These are phyloP conservation scores for Hypoxylon fragiforme DNA, from an alignment of 495 filamentous ascomycete genomes.

Conservation along the genomic window DNA sequence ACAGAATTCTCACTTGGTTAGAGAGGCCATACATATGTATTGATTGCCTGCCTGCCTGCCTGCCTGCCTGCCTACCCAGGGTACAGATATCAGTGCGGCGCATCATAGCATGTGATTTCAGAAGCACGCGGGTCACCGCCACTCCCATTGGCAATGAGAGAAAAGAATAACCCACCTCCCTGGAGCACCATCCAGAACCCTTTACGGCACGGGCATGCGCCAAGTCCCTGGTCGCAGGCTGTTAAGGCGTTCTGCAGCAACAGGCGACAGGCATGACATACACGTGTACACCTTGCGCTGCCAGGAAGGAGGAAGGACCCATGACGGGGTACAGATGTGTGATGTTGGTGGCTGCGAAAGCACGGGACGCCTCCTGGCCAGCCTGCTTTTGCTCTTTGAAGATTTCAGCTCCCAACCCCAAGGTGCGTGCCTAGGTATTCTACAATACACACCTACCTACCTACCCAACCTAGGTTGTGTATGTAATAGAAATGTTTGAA, in stretches of 20 bases:
- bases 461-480: too few species aligned
- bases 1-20: too few species aligned
- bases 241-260: neutral
- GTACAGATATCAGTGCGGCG: neutral
- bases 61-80: too few species aligned
- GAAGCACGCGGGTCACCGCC: slow-evolving; percentile 31
- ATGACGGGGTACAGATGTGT: slow-evolving; percentile 12
- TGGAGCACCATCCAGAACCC: slow-evolving; percentile 2
- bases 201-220: slow-evolving; percentile 9
- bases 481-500: too few species aligned
- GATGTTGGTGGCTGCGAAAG: slow-evolving; percentile 7
- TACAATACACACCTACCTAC: too few species aligned
- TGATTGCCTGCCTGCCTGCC: too few species aligned
- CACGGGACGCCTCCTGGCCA: slow-evolving; percentile 3
- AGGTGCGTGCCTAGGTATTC: slow-evolving; percentile 13
- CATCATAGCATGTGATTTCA: slow-evolving; percentile 25
- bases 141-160: slow-evolving; percentile 19
- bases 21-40: too few species aligned
- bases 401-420: too few species aligned
- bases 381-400: slow-evolving; percentile 1
- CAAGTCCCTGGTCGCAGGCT: slow-evolving; percentile 4
- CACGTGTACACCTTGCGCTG: slow-evolving; percentile 22
- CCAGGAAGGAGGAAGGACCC: slow-evolving; percentile 10
- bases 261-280: slow-evolving; percentile 19
- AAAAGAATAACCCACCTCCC: too few species aligned